Evolutionary conservation across 495 filamentous ascomycete genomes (phyloP), one percentile per base, ranked within the genome.

Genomic region (Aspergillus carlsbadensis): DNA sequence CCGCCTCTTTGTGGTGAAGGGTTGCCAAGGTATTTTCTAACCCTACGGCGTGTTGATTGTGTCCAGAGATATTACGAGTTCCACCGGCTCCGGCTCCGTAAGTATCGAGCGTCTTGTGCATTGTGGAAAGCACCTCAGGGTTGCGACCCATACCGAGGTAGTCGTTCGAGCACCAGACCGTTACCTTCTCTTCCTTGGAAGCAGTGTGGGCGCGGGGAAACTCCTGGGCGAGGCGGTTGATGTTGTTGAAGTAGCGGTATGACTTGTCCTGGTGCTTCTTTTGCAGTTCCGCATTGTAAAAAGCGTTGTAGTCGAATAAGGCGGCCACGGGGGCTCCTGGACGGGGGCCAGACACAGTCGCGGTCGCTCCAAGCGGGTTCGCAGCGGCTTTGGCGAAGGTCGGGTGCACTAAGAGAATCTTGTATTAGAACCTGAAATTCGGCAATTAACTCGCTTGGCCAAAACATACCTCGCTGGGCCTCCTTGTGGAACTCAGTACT

Each of bases 221-320:
- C 58, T 98, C 90, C 75, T 95, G 87, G 54, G 95, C 94, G 55
- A 98, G 80, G 20, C 94, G 90, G 69, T 98, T 98, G 85, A 98
- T 98, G 79, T 98, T 98, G 80, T 98, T 98, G 84, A 98, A 98
- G 79, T 98, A 98, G 63, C 94, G 90, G 78, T 98, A 98, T 35
- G 91, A 96, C 78, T 96, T 97, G 80, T 98, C 95, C 79, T 96
- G 92, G 83, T 96, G 95, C 75, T 98, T 98, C 85, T 96, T 98
- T 62, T 95, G 91, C 55, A 98, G 75, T 69, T 98, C 93, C 37
- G 71, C 72, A 34, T 86, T 69, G 75, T 98, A 98, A 78, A 98
- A 98, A 45, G 68, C 86, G 62, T 96, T 83, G 62, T 98, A 98
- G 72, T 97, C 79, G 71, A 96, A 98, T 57, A 84, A 89, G 45